Base-by-base conservation (phyloP, 2,329 filamentous ascomycete genomes). In the Pseudogymnoascus sp. region DNA sequence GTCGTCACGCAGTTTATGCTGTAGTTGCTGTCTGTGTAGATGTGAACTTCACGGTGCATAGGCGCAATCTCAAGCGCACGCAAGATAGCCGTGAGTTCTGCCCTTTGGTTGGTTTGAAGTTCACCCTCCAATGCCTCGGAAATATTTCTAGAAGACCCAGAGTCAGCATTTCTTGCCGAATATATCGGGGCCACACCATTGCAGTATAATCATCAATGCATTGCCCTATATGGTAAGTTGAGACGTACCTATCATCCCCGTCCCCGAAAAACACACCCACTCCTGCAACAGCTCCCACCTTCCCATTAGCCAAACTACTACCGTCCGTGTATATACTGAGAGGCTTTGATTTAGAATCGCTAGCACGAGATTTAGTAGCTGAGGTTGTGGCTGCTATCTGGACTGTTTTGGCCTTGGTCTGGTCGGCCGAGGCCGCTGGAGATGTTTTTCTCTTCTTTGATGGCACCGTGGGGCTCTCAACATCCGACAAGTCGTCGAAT, bases 11-110 rank as follows among this genome's bases (percentile, higher is more conserved):
- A 97, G 66, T 92, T 87, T 73, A 97, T 96, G 1, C 90, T 82
- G 75, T 97, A 97, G 69, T 86, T 86, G 73, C 89, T 94, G 75
- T 99, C 94, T n/a, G 87, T 91, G 71, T 87, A 82, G 66, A 99
- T 95, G 61, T 86, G 81, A 11, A 95, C 81, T 63, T 85, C 79
- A 62, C 88, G 81, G 62, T 86, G 79, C 14, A 82, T 75, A 0
- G 89, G 86, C 1, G 87, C 85, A 50, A 87, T 82, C 69, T 97
- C 85, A 20, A 97, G 79, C 0, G 92, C 92, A 62, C 92, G 88
- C 30, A 90, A 78, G 64, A 97, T 88, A 6, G 91, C 94, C 22
- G 89, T 92, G 62, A 99, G 79, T 76, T 99, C 94, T n/a, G 93
- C 94, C 2, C 94, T 89, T 73, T 97, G 91, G 72, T 99, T 99